Evolutionary conservation across 1,284 basidiomycete genomes (phyloP).

Genomic region (Naganishia albida): DNA sequence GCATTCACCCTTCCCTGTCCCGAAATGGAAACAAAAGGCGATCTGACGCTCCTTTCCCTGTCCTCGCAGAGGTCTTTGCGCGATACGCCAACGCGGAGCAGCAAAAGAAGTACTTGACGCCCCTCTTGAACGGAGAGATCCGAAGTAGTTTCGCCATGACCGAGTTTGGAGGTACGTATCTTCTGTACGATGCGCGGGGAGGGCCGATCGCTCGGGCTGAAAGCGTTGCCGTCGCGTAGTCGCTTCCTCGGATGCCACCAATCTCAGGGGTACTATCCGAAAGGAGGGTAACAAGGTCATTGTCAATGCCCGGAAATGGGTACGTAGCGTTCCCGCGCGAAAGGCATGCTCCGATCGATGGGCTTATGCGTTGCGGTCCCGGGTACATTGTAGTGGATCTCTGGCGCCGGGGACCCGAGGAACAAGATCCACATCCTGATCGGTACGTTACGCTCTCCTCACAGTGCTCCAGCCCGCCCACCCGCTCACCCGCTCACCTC

Average conservation of each 20-base stretch:
- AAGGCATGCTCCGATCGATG: neutral
- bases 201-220: neutral
- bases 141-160: slow-evolving; percentile 95
- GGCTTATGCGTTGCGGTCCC: slow-evolving; percentile 7
- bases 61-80: slow-evolving; percentile 81
- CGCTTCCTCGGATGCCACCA: slow-evolving; percentile 92
- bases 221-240: slow-evolving; percentile 57
- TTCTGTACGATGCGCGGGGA: neutral
- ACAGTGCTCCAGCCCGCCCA: slow-evolving; percentile 54
- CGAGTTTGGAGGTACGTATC: slow-evolving; percentile 72
- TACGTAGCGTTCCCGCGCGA: slow-evolving; percentile 32
- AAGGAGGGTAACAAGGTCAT: slow-evolving; percentile 86
- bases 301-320: slow-evolving; percentile 96
- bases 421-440: slow-evolving; percentile 88
- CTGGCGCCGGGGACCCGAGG: slow-evolving; percentile 92
- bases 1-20: neutral
- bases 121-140: slow-evolving; percentile 87
- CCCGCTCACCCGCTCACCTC: neutral
- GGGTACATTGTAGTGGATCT: slow-evolving; percentile 70
- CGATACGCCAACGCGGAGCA: slow-evolving; percentile 86
- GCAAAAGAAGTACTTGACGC: slow-evolving; percentile 85
- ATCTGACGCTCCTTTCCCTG: too few species aligned
- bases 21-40: too few species aligned
- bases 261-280: slow-evolving; percentile 85
- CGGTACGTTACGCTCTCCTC: slow-evolving; percentile 81